phyloP scores from a whole-genome alignment of 1,139 yeast genomes.

The Hyphopichia khmerensis region DNA sequence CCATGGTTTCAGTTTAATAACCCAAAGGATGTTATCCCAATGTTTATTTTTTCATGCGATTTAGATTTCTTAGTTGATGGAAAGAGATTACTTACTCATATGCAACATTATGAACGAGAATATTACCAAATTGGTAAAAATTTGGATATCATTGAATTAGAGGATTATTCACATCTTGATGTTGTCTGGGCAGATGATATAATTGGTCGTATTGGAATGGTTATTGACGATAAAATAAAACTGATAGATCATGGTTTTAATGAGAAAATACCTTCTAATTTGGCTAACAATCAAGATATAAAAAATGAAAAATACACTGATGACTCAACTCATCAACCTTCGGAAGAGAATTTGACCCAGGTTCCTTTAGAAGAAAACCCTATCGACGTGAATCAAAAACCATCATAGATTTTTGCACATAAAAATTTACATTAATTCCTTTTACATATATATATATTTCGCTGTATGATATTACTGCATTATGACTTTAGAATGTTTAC shows the following conservation, averaged over 20 bases:
- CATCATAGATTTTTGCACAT: no score
- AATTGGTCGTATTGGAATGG: constrained; percentile 29
- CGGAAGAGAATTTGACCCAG: no score
- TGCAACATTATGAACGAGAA: constrained; percentile 48
- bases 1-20: constrained; percentile 54
- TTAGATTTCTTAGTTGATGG: constrained; percentile 71
- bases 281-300: not conserved
- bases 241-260: not conserved
- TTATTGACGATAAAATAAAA: constrained; percentile 11
- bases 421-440: no score
- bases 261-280: not conserved
- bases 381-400: no score
- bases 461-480: no score
- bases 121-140: constrained; percentile 36
- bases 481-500: no score
- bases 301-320: not conserved
- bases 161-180: constrained; percentile 54
- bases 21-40: constrained; percentile 43
- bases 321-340: no score
- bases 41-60: constrained; percentile 62
- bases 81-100: constrained; percentile 48
- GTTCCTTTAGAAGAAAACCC: no score
- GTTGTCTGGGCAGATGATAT: constrained; percentile 58
- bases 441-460: no score
- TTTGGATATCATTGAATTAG: constrained; percentile 38